Evolutionary conservation across 2,329 filamentous ascomycete genomes (phyloP), one percentile per base, ranked within the genome.

Genomic region (Leptosphaerulina australis): DNA sequence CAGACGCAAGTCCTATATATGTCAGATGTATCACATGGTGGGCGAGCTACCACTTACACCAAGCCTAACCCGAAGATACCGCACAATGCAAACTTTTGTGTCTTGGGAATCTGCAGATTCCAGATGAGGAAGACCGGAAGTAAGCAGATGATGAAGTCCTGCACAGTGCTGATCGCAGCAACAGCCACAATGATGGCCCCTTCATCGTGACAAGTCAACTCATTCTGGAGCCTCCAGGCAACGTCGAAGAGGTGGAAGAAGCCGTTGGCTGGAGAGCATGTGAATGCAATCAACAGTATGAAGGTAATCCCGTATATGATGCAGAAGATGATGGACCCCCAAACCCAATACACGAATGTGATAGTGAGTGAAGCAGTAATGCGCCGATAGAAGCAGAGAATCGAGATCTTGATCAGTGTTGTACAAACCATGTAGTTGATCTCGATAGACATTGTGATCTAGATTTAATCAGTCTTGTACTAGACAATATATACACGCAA

Each of bases 91-190:
- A 77, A 48, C 60, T 77, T 79, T 56, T 80, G 77, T 14, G 69
- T 63, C 12, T 47, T 60, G 3, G 75, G 68, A 29, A 80, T 71
- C 21, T 73, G 68, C 4, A 80, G 63, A n/a, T 76, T 73, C 64
- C 73, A 69, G 5, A 79, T 73, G 22, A 79, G 70, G 17, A 78
- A 67, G 9, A 76, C 63, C 0, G 78, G 78, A 18, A 79, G 56
- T 1, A 64, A 55, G 35, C 73, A 72, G 1, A 75, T 68, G 49
- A 77, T 62, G 6, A 77, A 55, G 43, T 78, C 76, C 35, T 73
- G 72, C 2, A 74, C 14, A 2, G 70, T 67, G 44, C 73, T 73
- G 48, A 76, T 62, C 7, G 67, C 67, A 12, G 73, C 72, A 14
- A 72, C 72, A 6, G 72, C 55, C 2, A 77, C 57, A 26, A 76